Base-by-base conservation (phyloP, 2,329 filamentous ascomycete species). In the Dactylellina cionopaga region DNA sequence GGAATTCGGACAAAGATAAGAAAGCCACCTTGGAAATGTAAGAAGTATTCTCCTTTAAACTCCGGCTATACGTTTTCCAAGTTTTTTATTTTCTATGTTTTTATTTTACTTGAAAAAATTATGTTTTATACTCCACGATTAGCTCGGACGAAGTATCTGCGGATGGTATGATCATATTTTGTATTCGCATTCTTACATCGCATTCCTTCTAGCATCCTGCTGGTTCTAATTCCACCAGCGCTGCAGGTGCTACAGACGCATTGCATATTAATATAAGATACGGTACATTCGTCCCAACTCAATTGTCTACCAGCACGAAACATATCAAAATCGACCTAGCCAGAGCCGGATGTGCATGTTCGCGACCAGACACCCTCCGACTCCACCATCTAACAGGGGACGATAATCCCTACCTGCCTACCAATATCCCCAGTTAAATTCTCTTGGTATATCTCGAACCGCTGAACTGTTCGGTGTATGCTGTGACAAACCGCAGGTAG, bases 271-370 rank as follows among this genome's bases (percentile, higher is more conserved):
- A n/a, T n/a, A n/a, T n/a, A n/a, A n/a, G n/a, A n/a, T n/a, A n/a
- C n/a, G n/a, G n/a, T n/a, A n/a, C n/a, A n/a, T n/a, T 65, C 10
- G 68, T 58, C 22, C 60, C 47, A 25, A 75, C 65, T 49, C 56
- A 58, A 39, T 31, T 59, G 11, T 33, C 52, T 13, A 64, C 62
- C 27, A 35, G 25, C 11, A 15, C 29, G 29, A 44, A n/a, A 13
- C 74, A 64, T 49, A 58, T 56, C 35, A 59, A 74, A 27, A n/a
- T 15, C 22, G 33, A 46, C 43, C 55, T 37, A 43, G 19, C 31
- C 31, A 31, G 13, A 47, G 11, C 41, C 55, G 29, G 55, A 39
- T 33, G 44, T 33, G 37, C 56, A 49, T 60, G 25, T 29, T 49
- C 43, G 44, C 43, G 56, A 60, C 56, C 11, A 51, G 29, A 51